Conservation (phyloP, 495 filamentous ascomycete species). For the Penicillium robsamsonii region DNA sequence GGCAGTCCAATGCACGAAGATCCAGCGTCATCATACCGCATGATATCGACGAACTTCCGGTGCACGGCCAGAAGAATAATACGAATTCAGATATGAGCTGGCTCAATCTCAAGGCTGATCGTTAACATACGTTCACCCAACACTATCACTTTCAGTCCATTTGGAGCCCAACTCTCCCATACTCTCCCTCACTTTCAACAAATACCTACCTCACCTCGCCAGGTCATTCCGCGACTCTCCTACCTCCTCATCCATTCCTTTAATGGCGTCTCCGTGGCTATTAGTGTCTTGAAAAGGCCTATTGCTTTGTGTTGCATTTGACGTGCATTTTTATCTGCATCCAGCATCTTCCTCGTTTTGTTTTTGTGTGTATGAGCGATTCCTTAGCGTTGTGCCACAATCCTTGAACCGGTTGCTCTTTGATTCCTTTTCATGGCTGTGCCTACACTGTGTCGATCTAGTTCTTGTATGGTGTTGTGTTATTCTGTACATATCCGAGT, state of each 20-base stretch:
- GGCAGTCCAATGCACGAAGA: constrained; percentile 33
- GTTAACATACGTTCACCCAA: constrained; percentile 17
- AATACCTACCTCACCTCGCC: background rate
- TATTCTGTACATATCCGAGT: constrained; percentile 8
- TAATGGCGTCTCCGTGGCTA: constrained; percentile 21
- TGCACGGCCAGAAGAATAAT: constrained; percentile 28
- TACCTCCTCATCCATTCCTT: constrained; percentile 5
- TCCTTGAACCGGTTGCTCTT: constrained; percentile 1
- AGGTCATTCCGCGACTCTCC: background rate
- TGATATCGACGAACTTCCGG: constrained; percentile 41
- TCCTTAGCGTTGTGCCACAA: constrained; percentile 22
- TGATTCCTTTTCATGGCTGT: background rate
- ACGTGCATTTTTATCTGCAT: constrained; percentile 12
- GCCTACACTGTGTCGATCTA: background rate
- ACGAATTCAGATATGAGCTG: constrained; percentile 69
- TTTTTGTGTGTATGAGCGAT: constrained; percentile 21
- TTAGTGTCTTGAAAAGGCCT: constrained; percentile 17
- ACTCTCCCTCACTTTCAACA: constrained; percentile 1
- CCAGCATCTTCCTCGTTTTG: constrained; percentile 5
- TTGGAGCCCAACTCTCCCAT: constrained; percentile 4
- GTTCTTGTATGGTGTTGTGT: constrained; percentile 1
- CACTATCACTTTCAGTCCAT: background rate
- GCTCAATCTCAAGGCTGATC: constrained; percentile 58
- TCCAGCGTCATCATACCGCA: constrained; percentile 40
- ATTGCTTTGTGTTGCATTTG: constrained; percentile 10